These are phyloP conservation scores for Mycena rosella DNA, from an alignment of 768 basidiomycete species.

Conservation along the genomic window DNA sequence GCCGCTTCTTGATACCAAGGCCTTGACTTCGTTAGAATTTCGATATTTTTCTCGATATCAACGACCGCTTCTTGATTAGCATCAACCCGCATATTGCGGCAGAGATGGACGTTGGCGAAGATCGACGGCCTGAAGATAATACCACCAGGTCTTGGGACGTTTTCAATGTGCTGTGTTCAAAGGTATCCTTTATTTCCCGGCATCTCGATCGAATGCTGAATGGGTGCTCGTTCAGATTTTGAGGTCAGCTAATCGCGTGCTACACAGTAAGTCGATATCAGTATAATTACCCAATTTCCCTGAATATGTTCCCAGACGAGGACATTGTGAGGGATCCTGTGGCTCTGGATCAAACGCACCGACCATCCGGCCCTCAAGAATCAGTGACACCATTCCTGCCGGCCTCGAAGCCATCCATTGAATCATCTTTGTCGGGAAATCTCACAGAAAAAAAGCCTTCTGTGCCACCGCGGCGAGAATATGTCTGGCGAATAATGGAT, in stretches of 20 bases:
- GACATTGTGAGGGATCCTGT: not conserved
- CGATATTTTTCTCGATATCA: constrained; percentile 15
- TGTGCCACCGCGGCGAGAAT: not conserved
- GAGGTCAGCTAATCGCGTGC: constrained; percentile 7
- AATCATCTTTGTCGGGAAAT: not conserved
- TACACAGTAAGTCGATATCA: constrained; percentile 9
- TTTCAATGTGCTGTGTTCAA: constrained; percentile 16
- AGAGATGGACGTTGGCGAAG: no score
- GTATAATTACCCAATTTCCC: not conserved
- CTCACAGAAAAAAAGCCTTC: not conserved
- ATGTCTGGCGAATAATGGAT: not conserved
- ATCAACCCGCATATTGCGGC: not conserved
- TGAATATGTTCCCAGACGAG: not conserved
- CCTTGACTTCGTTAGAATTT: not conserved
- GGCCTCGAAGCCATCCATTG: not conserved
- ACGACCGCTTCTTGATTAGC: constrained; percentile 3
- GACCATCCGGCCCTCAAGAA: not conserved
- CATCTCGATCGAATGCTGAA: no score
- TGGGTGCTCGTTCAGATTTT: no score
- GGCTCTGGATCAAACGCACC: not conserved
- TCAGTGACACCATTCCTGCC: not conserved
- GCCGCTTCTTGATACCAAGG: not conserved
- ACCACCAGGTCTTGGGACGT: not conserved
- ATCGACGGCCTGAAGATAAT: not conserved
- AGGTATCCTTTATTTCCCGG: not conserved